A percentile compares a stretch with the other conserved stretches of the same genome.
Conservation (phyloP, 2,329 filamentous ascomycete species). For the Xylaria sp. region DNA sequence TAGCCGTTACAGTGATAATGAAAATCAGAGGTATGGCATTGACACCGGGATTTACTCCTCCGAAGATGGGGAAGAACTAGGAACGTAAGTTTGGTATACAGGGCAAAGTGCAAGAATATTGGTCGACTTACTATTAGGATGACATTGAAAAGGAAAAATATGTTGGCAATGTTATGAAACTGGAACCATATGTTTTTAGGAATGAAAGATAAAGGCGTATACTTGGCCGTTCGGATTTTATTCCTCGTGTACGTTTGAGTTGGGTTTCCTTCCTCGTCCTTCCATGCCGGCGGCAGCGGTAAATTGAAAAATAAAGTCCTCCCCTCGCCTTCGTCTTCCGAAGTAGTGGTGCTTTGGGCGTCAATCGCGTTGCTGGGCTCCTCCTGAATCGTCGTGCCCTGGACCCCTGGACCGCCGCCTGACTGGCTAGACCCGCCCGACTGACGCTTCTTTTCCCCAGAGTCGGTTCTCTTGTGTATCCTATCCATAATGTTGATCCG, state of each 20-base stretch:
- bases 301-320: constrained; percentile 86
- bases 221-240: constrained; percentile 98
- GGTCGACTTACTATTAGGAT: constrained; percentile 83
- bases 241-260: constrained; percentile 80
- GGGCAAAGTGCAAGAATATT: constrained; percentile 25
- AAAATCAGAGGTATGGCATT: constrained; percentile 93
- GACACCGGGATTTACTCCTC: constrained; percentile 87
- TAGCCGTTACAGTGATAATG: constrained; percentile 85
- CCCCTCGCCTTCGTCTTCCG: constrained; percentile 55
- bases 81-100: constrained; percentile 31
- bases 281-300: constrained; percentile 77
- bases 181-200: constrained; percentile 98
- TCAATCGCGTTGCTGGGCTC: constrained; percentile 53
- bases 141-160: constrained; percentile 97
- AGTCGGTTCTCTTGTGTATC: constrained; percentile 69
- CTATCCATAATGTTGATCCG: constrained; percentile 84
- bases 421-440: constrained; percentile 43
- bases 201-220: constrained; percentile 92
- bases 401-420: constrained; percentile 49
- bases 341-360: constrained; percentile 50
- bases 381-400: constrained; percentile 47
- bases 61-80: constrained; percentile 96
- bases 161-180: constrained; percentile 98
- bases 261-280: constrained; percentile 84
- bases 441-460: constrained; percentile 76